phyloP scores from a whole-genome alignment of 2,329 filamentous ascomycete species.

The Colletotrichum sp. region DNA sequence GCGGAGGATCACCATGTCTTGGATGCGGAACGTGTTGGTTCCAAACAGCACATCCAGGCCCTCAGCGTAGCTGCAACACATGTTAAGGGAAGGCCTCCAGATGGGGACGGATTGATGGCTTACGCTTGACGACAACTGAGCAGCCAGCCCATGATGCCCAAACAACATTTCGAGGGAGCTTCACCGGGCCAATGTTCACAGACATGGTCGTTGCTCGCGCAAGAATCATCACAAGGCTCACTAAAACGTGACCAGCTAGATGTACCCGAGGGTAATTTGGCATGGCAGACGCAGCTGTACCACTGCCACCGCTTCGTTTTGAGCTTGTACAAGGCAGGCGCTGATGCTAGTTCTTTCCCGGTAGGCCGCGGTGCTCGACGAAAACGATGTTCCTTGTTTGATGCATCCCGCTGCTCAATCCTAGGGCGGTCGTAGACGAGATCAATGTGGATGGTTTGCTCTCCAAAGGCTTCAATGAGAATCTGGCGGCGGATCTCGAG shows the following conservation, averaged over 20 bases:
- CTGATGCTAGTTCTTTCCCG: background rate
- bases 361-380: background rate
- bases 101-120: background rate
- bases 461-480: constrained; percentile 27
- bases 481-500: constrained; percentile 37
- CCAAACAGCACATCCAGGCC: constrained; percentile 15
- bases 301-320: background rate
- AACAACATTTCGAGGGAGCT: background rate
- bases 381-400: background rate
- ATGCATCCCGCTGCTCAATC: background rate
- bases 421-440: constrained; percentile 18
- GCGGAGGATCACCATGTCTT: background rate
- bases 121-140: constrained; percentile 8
- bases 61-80: constrained; percentile 5
- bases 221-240: background rate
- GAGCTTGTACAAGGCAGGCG: background rate
- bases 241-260: background rate
- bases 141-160: constrained; percentile 16
- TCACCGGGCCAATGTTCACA: background rate
- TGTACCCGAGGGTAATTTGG: background rate
- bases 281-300: constrained; percentile 10
- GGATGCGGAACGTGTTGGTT: constrained; percentile 18
- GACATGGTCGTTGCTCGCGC: background rate
- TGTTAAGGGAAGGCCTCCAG: background rate
- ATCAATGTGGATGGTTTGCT: constrained; percentile 27